Percentiles rank a stretch among this genome's conserved stretches.
These are phyloP conservation scores for Eucalyptus pauciflora DNA, from an alignment of 345 rosid genomes.

Conservation along the genomic window DNA sequence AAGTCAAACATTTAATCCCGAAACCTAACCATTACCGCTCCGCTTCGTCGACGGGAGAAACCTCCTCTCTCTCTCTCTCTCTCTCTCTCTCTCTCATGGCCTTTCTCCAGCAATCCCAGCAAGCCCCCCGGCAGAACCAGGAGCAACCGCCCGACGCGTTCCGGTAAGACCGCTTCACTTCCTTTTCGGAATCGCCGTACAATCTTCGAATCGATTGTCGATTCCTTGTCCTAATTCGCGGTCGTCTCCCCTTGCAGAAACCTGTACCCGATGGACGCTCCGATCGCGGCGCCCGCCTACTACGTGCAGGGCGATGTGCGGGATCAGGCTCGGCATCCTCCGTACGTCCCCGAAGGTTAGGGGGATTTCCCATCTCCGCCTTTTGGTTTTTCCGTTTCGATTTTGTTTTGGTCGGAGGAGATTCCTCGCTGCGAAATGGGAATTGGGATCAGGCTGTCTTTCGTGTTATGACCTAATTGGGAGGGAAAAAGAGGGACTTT, in stretches of 20 bases:
- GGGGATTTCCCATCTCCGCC: neutral
- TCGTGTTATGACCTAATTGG: neutral
- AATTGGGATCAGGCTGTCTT: neutral
- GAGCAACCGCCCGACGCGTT: neutral
- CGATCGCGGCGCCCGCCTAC: slow-evolving; percentile 37
- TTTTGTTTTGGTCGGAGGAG: neutral
- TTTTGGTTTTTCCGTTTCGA: neutral
- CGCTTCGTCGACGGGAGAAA: neutral
- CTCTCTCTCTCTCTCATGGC: slow-evolving; percentile 24
- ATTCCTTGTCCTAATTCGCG: neutral
- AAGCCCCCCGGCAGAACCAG: slow-evolving; percentile 15
- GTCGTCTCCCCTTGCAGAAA: slow-evolving; percentile 8
- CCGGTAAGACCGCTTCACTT: slow-evolving; percentile 4
- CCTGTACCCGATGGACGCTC: slow-evolving; percentile 30
- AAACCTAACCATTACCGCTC: neutral
- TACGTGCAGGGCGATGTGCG: slow-evolving; percentile 20
- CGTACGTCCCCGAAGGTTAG: slow-evolving; percentile 54
- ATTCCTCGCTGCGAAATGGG: neutral
- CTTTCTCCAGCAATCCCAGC: slow-evolving; percentile 43
- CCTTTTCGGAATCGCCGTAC: slow-evolving; percentile 18
- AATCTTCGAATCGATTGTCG: neutral
- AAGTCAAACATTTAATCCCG: neutral
- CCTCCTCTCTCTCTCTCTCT: neutral
- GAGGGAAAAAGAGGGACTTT: neutral
- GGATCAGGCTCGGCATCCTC: slow-evolving; percentile 73